These are phyloP conservation scores for Sphaerostilbella broomeana DNA, from an alignment of 2,329 filamentous ascomycete species.

Conservation along the genomic window DNA sequence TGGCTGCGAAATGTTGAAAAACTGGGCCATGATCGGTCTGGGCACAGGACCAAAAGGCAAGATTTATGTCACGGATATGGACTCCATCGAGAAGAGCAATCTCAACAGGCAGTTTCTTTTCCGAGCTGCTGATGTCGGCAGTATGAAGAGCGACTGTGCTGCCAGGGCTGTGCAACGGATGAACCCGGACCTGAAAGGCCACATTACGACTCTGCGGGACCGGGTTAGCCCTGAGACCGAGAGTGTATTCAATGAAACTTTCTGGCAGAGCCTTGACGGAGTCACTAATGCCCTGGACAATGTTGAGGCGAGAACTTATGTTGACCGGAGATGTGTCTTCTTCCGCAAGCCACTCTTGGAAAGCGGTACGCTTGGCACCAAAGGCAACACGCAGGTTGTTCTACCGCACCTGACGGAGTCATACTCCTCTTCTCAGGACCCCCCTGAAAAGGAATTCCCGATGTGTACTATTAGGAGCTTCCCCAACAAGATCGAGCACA, in stretches of 20 bases:
- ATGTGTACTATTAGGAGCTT: constrained; percentile 98
- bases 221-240: constrained; percentile 89
- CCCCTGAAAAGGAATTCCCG: constrained; percentile 95
- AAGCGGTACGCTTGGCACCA: constrained; percentile 96
- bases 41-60: constrained; percentile 81
- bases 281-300: constrained; percentile 98
- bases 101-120: constrained; percentile 96
- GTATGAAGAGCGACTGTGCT: constrained; percentile 94
- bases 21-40: constrained; percentile 98
- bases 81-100: constrained; percentile 98
- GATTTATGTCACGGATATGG: constrained; percentile 94
- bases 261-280: constrained; percentile 81
- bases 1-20: constrained; percentile 98
- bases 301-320: constrained; percentile 92
- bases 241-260: constrained; percentile 86
- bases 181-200: constrained; percentile 86
- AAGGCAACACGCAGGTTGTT: constrained; percentile 96
- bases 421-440: constrained; percentile 91
- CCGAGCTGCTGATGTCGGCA: constrained; percentile 84
- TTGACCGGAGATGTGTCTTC: constrained; percentile 93
- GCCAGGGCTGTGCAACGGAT: constrained; percentile 84
- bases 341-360: constrained; percentile 96
- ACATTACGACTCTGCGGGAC: constrained; percentile 81
- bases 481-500: constrained; percentile 97
- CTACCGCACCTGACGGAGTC: constrained; percentile 89